These are phyloP conservation scores for Ophiostoma sp. DNA, from an alignment of 2,329 filamentous ascomycete genomes.

Conservation along the genomic window DNA sequence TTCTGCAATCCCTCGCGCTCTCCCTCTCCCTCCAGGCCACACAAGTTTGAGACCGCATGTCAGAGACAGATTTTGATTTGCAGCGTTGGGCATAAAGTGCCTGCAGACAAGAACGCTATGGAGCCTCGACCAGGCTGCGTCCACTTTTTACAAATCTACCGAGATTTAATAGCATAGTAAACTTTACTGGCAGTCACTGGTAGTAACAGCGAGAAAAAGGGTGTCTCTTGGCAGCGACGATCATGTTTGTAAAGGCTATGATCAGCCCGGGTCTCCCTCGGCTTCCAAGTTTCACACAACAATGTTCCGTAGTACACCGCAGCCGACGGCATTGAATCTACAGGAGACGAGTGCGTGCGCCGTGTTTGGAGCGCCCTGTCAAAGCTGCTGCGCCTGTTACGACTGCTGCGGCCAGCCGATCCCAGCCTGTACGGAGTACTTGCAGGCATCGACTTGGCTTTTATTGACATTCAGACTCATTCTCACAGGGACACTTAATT, in stretches of 20 bases:
- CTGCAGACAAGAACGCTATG: neutral
- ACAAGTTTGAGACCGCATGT: neutral
- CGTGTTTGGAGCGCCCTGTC: no score
- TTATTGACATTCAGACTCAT: no score
- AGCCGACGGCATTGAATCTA: neutral
- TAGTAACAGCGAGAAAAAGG: no score
- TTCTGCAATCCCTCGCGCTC: neutral
- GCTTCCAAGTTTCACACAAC: neutral
- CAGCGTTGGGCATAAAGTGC: neutral
- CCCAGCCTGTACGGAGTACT: no score
- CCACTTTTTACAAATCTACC: neutral
- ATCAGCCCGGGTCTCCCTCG: neutral
- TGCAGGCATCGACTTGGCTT: no score
- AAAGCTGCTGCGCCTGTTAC: neutral
- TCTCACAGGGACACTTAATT: no score
- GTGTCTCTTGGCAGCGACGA: neutral
- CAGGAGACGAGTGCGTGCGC: neutral
- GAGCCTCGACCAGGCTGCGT: neutral
- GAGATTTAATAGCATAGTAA: no score
- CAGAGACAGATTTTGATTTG: neutral
- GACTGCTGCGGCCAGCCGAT: no score
- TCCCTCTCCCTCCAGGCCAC: neutral
- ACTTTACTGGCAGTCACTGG: no score
- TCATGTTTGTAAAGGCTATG: neutral
- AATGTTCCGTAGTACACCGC: neutral